These are phyloP conservation scores for Cadophora gregata DNA, from an alignment of 2,329 filamentous ascomycete genomes.

Conservation along the genomic window DNA sequence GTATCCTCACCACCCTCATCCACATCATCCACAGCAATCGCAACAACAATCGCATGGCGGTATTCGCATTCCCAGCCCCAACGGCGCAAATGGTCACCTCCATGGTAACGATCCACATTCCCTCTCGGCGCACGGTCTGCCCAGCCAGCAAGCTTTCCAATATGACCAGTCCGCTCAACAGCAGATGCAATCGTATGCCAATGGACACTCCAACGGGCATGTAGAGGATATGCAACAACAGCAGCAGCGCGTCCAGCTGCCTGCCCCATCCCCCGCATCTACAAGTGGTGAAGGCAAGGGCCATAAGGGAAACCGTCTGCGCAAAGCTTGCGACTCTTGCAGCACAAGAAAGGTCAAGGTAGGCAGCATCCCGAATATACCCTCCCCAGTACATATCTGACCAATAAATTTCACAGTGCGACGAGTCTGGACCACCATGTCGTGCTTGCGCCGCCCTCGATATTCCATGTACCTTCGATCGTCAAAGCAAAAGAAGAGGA, in stretches of 20 bases:
- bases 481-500: conserved; percentile 66
- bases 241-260: conserved; percentile 9
- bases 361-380: conserved; percentile 20
- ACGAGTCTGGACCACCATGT: conserved; percentile 70
- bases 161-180: conserved; percentile 22
- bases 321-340: conserved; percentile 59
- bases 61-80: conserved; percentile 2
- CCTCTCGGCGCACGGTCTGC: conserved; percentile 21
- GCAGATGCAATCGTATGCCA: conserved; percentile 30
- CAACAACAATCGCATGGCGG: conserved; percentile 1
- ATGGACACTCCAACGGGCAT: conserved; percentile 26
- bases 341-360: conserved; percentile 60
- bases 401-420: conserved; percentile 54
- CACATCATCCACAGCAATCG: background rate
- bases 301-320: conserved; percentile 47
- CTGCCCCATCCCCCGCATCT: conserved; percentile 23
- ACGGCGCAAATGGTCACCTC: conserved; percentile 2
- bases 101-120: conserved; percentile 3
- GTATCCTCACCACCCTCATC: conserved; percentile 11
- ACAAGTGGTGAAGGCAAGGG: conserved; percentile 33
- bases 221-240: conserved; percentile 29
- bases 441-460: conserved; percentile 67
- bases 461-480: conserved; percentile 70
- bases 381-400: background rate
- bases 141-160: conserved; percentile 23